Evolutionary conservation across 257 asterid species (phyloP).

Genomic region (Nicotiana benthamiana): DNA sequence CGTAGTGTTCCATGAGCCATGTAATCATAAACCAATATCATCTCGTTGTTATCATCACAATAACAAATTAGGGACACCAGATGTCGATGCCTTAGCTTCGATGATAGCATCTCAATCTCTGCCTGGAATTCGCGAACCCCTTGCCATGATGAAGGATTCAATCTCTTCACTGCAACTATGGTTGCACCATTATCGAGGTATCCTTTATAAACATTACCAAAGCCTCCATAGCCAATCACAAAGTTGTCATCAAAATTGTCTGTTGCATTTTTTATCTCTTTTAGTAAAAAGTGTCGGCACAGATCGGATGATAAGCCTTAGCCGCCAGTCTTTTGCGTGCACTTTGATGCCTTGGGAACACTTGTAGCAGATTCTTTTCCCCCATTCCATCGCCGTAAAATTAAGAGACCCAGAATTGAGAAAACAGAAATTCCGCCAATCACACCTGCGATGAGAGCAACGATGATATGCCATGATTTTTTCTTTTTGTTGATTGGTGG

Average conservation of each 20-base stretch:
- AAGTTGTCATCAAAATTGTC: constrained; percentile 26
- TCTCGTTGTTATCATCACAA: constrained; percentile 41
- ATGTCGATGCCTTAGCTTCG: constrained; percentile 49
- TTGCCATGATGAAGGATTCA: constrained; percentile 37
- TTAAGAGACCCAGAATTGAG: constrained; percentile 13
- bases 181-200: constrained; percentile 23
- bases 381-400: constrained; percentile 16
- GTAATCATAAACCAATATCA: constrained; percentile 68
- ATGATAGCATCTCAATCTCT: constrained; percentile 47
- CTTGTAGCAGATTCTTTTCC: constrained; percentile 15
- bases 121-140: constrained; percentile 57
- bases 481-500: neutral
- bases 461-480: neutral
- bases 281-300: constrained; percentile 29
- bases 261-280: constrained; percentile 39
- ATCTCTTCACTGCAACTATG: constrained; percentile 39
- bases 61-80: constrained; percentile 61
- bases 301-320: constrained; percentile 20
- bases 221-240: constrained; percentile 47
- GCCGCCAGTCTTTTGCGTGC: constrained; percentile 11
- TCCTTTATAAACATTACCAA: constrained; percentile 55
- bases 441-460: constrained; percentile 16
- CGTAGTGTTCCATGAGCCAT: constrained; percentile 50
- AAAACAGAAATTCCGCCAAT: constrained; percentile 13
- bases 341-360: constrained; percentile 24